Evolutionary conservation across 1,139 yeast genomes (phyloP).

Genomic region (Yamadazyma trypodendri): DNA sequence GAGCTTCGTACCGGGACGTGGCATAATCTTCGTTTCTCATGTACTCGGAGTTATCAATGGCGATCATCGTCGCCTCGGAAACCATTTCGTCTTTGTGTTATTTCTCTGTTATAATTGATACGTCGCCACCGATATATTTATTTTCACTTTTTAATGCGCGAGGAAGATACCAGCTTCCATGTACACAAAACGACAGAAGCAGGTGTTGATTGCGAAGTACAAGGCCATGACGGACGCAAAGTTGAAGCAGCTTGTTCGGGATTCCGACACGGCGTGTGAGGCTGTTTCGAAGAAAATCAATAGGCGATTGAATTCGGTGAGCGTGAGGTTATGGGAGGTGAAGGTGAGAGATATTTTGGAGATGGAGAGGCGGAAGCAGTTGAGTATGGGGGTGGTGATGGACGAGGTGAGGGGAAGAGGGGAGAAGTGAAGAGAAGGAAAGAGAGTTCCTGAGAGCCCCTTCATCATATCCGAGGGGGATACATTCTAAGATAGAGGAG

Average conservation of each 20-base stretch:
- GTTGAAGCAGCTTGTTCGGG: slow-evolving; percentile 18
- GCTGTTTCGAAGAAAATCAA: slow-evolving; percentile 23
- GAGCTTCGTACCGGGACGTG: slow-evolving; percentile 89
- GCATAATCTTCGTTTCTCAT: slow-evolving; percentile 95
- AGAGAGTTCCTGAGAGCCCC: too few relatives aligned
- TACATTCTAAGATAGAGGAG: too few relatives aligned
- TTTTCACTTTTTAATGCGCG: too few relatives aligned
- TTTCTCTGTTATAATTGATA: background rate
- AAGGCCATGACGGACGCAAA: slow-evolving; percentile 21
- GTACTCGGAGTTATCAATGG: slow-evolving; percentile 92
- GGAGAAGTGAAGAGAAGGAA: too few relatives aligned
- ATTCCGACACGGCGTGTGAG: slow-evolving; percentile 16
- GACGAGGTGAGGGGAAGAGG: slow-evolving; percentile 33
- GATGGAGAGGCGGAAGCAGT: slow-evolving; percentile 42
- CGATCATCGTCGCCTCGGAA: slow-evolving; percentile 93
- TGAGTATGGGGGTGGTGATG: slow-evolving; percentile 27
- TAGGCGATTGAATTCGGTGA: slow-evolving; percentile 38
- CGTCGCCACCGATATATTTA: slow-evolving; percentile 10
- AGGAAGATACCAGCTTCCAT: too few relatives aligned
- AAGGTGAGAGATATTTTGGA: slow-evolving; percentile 38
- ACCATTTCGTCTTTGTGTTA: slow-evolving; percentile 53
- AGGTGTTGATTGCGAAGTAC: slow-evolving; percentile 28
- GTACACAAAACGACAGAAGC: slow-evolving; percentile 32
- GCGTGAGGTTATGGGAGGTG: slow-evolving; percentile 41
- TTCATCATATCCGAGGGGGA: too few relatives aligned